phyloP scores from a whole-genome alignment of 352 stramenopile species.

The Pythium biforme region DNA sequence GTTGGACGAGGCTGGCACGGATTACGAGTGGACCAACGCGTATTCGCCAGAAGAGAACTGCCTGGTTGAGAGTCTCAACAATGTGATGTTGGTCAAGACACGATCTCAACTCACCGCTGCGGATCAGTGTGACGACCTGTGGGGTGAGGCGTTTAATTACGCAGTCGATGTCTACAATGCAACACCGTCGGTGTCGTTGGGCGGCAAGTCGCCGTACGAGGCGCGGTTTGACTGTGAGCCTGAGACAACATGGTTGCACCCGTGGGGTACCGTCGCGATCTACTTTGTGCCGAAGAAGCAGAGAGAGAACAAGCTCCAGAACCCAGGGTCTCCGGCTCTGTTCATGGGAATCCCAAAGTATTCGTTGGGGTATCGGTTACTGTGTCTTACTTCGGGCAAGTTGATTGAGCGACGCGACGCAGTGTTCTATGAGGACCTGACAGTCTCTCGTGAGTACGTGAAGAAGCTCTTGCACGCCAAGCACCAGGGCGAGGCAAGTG shows the following conservation, averaged over 20 bases:
- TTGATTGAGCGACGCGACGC: neutral
- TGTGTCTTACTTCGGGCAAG: neutral
- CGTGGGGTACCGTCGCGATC: neutral
- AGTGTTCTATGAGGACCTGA: neutral
- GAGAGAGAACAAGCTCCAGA: neutral
- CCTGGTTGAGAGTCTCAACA: conserved; percentile 4
- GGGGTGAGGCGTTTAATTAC: conserved; percentile 2
- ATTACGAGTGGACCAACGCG: neutral
- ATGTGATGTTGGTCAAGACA: neutral
- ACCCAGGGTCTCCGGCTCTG: neutral
- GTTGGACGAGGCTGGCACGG: neutral
- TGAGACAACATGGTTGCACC: neutral
- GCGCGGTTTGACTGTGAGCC: neutral
- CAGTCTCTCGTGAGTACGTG: neutral
- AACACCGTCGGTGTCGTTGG: neutral
- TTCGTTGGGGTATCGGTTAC: neutral
- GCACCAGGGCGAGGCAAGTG: neutral
- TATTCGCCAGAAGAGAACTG: conserved; percentile 6
- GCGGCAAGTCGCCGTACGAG: neutral
- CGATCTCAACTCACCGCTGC: neutral
- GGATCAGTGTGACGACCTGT: neutral
- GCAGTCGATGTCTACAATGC: neutral
- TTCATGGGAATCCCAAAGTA: neutral
- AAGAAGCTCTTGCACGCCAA: neutral
- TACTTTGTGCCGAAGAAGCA: neutral